Evolutionary conservation across 2,329 filamentous ascomycete genomes (phyloP), one percentile per base, ranked within the genome.

Genomic region (Sporothrix pseudoabietina): DNA sequence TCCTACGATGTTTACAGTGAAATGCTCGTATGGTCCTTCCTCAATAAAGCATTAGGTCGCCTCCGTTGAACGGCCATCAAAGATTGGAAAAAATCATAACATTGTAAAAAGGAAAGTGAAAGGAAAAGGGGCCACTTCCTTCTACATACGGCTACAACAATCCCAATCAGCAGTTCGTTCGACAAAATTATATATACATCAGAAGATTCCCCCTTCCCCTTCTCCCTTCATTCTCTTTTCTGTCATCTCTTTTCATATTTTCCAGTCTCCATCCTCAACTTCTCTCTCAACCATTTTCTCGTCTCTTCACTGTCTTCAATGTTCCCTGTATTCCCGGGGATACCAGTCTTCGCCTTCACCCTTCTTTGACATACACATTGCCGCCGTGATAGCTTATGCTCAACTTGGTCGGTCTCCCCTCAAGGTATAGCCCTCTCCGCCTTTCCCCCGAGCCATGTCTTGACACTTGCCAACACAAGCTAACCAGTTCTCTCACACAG

Each of bases 401-500:
- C 55, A 59, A 35, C 55, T 35, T 59, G 1, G 55, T 32, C 55
- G 26, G 26, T 26, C 55, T 12, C 55, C 55, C 55, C 55, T 59
- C 55, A 59, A 59, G 55, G 55, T 59, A 32, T 9, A 59, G 55
- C 14, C 26, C 55, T 59, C 55, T 59, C 55, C 55, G 8, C 8
- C 12, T 3, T 9, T 59, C 12, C 55, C 12, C 55, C 55, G 26
- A 59, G 55, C 55, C 55, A 59, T 59, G 55, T 59, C 55, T 59
- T 59, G 55, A 59, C 55, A 59, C 55, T 59, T 59, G 55, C 55
- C 55, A 59, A 59, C 55, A 59, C 55, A 59, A 1, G 55, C 55
- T 59, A 59, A 59, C 55, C 55, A 22, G 32, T 59, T 59, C 55
- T 32, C 55, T 32, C 55, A 12, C 8, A 16, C 55, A 59, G 55